phyloP scores from a whole-genome alignment of 257 asterid genomes.

The Solanum appendiculatum region DNA sequence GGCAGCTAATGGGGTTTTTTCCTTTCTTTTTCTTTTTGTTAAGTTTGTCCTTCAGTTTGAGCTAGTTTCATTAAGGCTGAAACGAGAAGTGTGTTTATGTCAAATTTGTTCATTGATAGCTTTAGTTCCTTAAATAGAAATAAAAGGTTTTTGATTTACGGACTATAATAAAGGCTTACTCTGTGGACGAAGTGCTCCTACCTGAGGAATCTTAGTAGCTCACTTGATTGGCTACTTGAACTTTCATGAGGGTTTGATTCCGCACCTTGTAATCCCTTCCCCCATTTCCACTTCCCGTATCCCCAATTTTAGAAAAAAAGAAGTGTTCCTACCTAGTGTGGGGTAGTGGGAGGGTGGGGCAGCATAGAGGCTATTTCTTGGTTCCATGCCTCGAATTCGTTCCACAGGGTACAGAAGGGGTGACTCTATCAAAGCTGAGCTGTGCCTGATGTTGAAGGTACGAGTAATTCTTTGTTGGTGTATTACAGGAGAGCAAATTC shows the following conservation, averaged over 20 bases:
- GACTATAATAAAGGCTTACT: background rate
- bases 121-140: background rate
- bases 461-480: background rate
- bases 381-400: background rate
- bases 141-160: background rate
- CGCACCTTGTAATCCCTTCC: background rate
- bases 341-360: background rate
- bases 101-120: background rate
- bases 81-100: background rate
- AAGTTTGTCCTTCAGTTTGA: background rate
- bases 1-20: background rate
- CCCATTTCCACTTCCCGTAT: background rate
- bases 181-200: background rate
- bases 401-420: background rate
- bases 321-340: background rate
- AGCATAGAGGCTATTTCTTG: background rate
- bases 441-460: background rate
- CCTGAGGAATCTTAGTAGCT: background rate
- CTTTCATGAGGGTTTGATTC: background rate
- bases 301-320: background rate
- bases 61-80: background rate
- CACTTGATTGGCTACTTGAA: background rate
- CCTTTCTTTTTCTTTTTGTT: background rate
- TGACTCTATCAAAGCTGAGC: background rate
- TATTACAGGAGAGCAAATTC: slow-evolving; percentile 76